These are phyloP conservation scores for Fusarium nurragi DNA, from an alignment of 2,329 filamentous ascomycete species.

Conservation along the genomic window DNA sequence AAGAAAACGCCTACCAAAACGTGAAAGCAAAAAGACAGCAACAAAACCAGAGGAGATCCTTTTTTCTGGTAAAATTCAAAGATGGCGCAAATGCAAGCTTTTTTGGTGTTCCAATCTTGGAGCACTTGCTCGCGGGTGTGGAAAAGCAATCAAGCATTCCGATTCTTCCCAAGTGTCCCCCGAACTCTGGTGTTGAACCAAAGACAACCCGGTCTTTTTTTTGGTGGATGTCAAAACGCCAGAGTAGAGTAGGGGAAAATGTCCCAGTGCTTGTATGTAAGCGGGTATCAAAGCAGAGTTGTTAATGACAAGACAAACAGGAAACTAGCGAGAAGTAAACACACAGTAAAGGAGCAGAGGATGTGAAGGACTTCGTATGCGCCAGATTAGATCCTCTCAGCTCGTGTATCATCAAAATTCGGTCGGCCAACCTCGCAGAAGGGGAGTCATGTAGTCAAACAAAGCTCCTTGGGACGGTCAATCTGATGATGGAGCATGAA, in stretches of 20 bases:
- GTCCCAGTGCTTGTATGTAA: constrained; percentile 32
- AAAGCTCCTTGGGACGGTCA: constrained; percentile 59
- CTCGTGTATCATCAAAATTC: constrained; percentile 55
- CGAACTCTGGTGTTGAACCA: constrained; percentile 27
- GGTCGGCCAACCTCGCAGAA: constrained; percentile 63
- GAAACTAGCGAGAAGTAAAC: constrained; percentile 20
- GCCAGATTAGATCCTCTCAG: constrained; percentile 52
- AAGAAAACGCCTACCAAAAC: constrained; percentile 35
- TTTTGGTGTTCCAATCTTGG: constrained; percentile 30
- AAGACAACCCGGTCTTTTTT: constrained; percentile 31
- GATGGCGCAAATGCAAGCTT: constrained; percentile 33
- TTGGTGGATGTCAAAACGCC: constrained; percentile 35
- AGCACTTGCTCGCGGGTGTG: constrained; percentile 36
- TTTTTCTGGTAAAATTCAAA: constrained; percentile 26
- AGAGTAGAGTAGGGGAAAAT: constrained; percentile 28
- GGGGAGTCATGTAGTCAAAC: constrained; percentile 54
- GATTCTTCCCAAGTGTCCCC: constrained; percentile 29
- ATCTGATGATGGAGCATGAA: constrained; percentile 61
- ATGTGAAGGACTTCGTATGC: constrained; percentile 35
- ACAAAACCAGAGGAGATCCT: constrained; percentile 33
- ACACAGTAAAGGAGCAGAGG: constrained; percentile 48
- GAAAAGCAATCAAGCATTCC: constrained; percentile 36
- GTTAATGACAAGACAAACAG: constrained; percentile 34
- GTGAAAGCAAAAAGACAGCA: constrained; percentile 35
- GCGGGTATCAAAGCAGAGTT: constrained; percentile 43